Percentiles rank a stretch among this genome's conserved stretches.
Conservation (phyloP, 768 basidiomycete genomes). For the Suillus luteus region DNA sequence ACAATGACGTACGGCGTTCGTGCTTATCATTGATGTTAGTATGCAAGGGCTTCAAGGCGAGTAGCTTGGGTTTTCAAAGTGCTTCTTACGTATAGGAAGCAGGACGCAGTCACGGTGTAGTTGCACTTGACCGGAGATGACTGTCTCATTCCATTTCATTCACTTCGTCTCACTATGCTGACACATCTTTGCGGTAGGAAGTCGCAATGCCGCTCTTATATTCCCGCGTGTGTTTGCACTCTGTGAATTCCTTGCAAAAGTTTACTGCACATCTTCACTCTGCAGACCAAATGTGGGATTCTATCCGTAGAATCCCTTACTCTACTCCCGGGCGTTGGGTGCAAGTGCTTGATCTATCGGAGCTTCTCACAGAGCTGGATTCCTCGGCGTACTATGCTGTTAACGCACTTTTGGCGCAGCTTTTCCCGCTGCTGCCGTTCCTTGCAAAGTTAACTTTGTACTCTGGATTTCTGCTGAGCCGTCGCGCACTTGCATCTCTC, state of each 20-base stretch:
- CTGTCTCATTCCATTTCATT: slow-evolving; percentile 8
- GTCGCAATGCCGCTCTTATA: slow-evolving; percentile 70
- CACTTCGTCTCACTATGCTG: slow-evolving; percentile 15
- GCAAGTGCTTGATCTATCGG: slow-evolving; percentile 69
- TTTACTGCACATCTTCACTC: slow-evolving; percentile 58
- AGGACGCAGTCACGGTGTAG: slow-evolving; percentile 4
- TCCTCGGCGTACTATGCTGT: slow-evolving; percentile 49
- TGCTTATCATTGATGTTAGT: slow-evolving; percentile 38
- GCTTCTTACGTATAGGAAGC: slow-evolving; percentile 10
- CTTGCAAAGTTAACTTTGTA: slow-evolving; percentile 55
- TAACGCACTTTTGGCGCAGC: slow-evolving; percentile 61
- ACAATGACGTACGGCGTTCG: slow-evolving; percentile 12
- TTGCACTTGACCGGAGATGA: not conserved
- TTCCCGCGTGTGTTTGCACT: slow-evolving; percentile 48
- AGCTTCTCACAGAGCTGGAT: slow-evolving; percentile 44
- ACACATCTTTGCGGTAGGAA: slow-evolving; percentile 45
- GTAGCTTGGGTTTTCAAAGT: slow-evolving; percentile 18
- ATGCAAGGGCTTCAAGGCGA: slow-evolving; percentile 43
- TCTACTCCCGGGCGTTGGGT: slow-evolving; percentile 91
- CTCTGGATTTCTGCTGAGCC: slow-evolving; percentile 59
- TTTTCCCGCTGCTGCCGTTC: slow-evolving; percentile 73
- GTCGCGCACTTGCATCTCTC: slow-evolving; percentile 55
- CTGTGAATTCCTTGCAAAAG: slow-evolving; percentile 48
- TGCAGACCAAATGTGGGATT: slow-evolving; percentile 84
- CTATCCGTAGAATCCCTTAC: slow-evolving; percentile 82